phyloP scores from a whole-genome alignment of 2,329 filamentous ascomycete genomes.

The Sporothrix variecibatus region DNA sequence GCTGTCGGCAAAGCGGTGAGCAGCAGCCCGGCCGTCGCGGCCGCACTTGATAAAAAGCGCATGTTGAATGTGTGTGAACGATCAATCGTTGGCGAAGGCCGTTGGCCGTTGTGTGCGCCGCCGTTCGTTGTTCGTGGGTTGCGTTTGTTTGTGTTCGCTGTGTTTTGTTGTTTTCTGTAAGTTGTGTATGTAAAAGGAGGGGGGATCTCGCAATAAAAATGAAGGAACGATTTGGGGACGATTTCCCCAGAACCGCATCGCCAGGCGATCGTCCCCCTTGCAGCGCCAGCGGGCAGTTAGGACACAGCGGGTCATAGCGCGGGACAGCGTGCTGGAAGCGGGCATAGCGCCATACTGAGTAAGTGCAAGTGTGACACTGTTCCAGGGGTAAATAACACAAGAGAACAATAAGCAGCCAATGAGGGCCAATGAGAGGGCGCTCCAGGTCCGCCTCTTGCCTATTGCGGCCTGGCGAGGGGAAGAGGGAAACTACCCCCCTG shows the following conservation, averaged over 20 bases:
- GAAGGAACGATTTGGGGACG: not conserved
- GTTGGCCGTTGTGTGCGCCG: not conserved
- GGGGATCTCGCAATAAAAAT: not conserved
- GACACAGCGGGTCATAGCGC: not conserved
- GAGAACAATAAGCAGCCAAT: too few species aligned
- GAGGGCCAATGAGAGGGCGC: too few species aligned
- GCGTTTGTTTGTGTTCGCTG: not conserved
- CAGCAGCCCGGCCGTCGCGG: not conserved
- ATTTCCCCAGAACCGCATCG: conserved; percentile 2
- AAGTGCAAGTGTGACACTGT: not conserved
- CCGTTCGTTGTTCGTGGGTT: not conserved
- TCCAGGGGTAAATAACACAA: not conserved
- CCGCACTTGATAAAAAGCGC: conserved; percentile 6
- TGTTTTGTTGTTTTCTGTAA: not conserved
- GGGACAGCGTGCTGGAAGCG: not conserved
- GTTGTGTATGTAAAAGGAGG: not conserved
- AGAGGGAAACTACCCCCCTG: conserved; percentile 1
- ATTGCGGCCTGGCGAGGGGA: not conserved
- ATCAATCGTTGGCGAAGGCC: not conserved
- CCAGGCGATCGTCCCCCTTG: not conserved
- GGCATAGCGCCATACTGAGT: not conserved
- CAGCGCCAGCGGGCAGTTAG: not conserved
- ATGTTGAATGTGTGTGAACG: not conserved
- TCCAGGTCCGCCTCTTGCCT: not conserved
- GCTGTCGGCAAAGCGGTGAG: not conserved